Percentiles rank a stretch among this genome's conserved stretches.
Evolutionary conservation across 306 rosid genomes (phyloP).

Genomic region (Vigna trinervia): DNA sequence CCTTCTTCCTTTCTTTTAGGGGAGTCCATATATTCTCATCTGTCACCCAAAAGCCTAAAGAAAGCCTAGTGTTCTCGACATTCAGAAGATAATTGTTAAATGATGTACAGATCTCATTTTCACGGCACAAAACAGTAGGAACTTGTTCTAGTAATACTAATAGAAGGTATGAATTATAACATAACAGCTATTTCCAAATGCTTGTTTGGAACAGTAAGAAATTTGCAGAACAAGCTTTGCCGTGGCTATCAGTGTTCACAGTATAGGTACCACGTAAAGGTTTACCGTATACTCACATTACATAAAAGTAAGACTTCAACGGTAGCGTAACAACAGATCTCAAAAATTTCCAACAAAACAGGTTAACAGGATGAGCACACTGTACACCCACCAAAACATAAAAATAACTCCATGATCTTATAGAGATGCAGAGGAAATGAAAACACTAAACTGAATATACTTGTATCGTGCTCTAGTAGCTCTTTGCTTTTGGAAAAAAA

Average conservation of each 20-base stretch:
- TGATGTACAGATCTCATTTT: constrained; percentile 32
- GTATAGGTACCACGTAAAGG: background rate
- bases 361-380: constrained; percentile 36
- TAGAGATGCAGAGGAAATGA: constrained; percentile 13
- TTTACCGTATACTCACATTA: background rate
- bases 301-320: background rate
- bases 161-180: background rate
- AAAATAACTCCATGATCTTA: constrained; percentile 9
- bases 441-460: constrained; percentile 32
- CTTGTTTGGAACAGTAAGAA: background rate
- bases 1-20: background rate
- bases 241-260: constrained; percentile 9
- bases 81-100: constrained; percentile 19
- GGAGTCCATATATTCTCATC: background rate
- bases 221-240: constrained; percentile 8
- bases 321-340: constrained; percentile 38
- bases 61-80: constrained; percentile 1
- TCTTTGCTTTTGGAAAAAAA: background rate
- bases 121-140: constrained; percentile 26
- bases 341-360: constrained; percentile 25
- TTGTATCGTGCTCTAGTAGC: constrained; percentile 17
- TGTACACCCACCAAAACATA: constrained; percentile 8
- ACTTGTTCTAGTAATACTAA: background rate
- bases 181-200: constrained; percentile 19
- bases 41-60: constrained; percentile 4